Percentiles rank a stretch among this genome's conserved stretches.
Evolutionary conservation across 495 filamentous ascomycete species (phyloP).

Genomic region (Haplographium delicatum): DNA sequence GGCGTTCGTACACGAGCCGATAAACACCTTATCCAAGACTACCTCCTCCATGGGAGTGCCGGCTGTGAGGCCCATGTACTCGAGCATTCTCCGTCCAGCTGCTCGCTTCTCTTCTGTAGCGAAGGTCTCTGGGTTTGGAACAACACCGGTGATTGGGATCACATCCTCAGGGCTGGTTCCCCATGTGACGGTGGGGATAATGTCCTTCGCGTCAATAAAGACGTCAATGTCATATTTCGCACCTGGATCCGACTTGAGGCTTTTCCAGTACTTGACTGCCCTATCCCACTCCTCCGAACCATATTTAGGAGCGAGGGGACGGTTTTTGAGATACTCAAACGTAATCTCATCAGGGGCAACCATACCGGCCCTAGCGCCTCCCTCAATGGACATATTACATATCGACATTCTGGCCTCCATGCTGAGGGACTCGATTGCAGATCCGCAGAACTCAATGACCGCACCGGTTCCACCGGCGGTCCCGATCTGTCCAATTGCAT

Average conservation of each 20-base stretch:
- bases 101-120: conserved; percentile 68
- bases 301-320: conserved; percentile 78
- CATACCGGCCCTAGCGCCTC: conserved; percentile 91
- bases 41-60: conserved; percentile 90
- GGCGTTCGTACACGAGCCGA: conserved; percentile 96
- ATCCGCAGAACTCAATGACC: conserved; percentile 96
- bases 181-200: conserved; percentile 91
- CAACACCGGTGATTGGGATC: conserved; percentile 82
- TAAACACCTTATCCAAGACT: conserved; percentile 90
- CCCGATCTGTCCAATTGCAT: conserved; percentile 90
- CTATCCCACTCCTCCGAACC: conserved; percentile 86
- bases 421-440: conserved; percentile 80
- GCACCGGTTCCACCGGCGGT: conserved; percentile 92
- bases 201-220: conserved; percentile 85
- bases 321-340: conserved; percentile 88
- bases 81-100: conserved; percentile 72
- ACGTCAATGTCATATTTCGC: conserved; percentile 86
- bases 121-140: conserved; percentile 87
- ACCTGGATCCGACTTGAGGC: conserved; percentile 74
- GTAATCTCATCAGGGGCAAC: conserved; percentile 92
- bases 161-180: conserved; percentile 96
- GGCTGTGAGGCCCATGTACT: conserved; percentile 91
- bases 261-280: conserved; percentile 84
- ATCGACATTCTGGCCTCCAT: conserved; percentile 99
- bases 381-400: conserved; percentile 99